phyloP scores from a whole-genome alignment of 2,329 filamentous ascomycete genomes.

The Diaporthe ilicicola region DNA sequence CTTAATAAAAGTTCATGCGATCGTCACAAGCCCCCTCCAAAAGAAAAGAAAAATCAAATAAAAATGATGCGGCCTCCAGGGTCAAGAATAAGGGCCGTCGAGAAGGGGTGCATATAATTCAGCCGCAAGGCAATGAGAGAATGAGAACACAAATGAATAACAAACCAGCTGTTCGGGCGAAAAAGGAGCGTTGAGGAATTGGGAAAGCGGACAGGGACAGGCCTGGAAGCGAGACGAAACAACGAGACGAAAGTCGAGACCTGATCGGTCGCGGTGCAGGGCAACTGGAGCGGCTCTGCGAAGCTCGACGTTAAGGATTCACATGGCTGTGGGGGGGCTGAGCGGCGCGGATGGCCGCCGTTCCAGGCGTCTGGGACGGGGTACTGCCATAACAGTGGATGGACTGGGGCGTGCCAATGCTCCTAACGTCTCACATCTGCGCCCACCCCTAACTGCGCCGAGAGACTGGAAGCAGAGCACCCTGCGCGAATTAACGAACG shows the following conservation, averaged over 20 bases:
- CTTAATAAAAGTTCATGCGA: neutral
- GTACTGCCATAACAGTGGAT: constrained; percentile 29
- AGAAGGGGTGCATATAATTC: neutral
- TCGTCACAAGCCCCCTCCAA: neutral
- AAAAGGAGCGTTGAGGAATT: constrained; percentile 8
- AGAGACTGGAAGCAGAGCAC: constrained; percentile 15
- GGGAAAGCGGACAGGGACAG: neutral
- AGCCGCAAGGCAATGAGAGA: neutral
- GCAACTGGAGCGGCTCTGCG: neutral
- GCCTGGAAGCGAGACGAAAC: constrained; percentile 7
- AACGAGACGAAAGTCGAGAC: constrained; percentile 25
- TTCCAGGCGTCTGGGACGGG: neutral
- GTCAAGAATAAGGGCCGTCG: constrained; percentile 10
- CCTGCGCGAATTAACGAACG: neutral
- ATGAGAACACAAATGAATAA: constrained; percentile 22
- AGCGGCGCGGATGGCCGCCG: neutral
- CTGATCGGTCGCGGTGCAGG: neutral
- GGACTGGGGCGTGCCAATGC: constrained; percentile 22
- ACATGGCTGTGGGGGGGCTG: neutral
- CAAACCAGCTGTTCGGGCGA: constrained; percentile 29
- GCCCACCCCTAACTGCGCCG: constrained; percentile 11
- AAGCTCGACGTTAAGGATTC: constrained; percentile 13
- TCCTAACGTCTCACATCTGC: constrained; percentile 27
- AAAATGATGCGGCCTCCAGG: constrained; percentile 16
- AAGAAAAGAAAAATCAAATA: neutral